Evolutionary conservation across 2,329 filamentous ascomycete genomes (phyloP).

Genomic region (Fusarium avenaceum): DNA sequence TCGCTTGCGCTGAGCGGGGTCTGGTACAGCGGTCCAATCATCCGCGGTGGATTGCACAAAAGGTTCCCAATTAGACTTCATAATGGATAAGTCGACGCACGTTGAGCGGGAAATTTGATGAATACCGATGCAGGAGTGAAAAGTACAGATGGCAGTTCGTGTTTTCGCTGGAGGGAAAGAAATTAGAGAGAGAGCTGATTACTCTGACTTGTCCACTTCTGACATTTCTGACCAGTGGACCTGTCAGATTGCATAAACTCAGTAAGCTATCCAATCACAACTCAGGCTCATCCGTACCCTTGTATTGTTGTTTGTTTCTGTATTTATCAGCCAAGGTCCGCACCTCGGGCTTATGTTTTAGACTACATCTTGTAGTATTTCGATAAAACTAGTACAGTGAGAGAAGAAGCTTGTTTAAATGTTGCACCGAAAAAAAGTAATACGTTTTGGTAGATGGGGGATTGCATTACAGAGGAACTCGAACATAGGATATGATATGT

Average conservation of each 20-base stretch:
- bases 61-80: constrained; percentile 16
- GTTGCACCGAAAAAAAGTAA: too few relatives aligned
- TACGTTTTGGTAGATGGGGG: too few relatives aligned
- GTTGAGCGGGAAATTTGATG: too few relatives aligned
- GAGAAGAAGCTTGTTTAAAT: too few relatives aligned
- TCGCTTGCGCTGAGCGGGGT: constrained; percentile 29
- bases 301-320: not conserved
- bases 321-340: too few relatives aligned
- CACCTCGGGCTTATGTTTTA: too few relatives aligned
- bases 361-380: too few relatives aligned
- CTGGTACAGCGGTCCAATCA: constrained; percentile 30
- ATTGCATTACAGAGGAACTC: too few relatives aligned
- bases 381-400: too few relatives aligned
- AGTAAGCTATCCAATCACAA: not conserved
- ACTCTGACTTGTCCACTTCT: not conserved
- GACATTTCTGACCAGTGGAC: constrained; percentile 5
- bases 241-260: constrained; percentile 23
- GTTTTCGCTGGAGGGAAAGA: not conserved
- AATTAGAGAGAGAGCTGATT: not conserved
- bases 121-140: too few relatives aligned
- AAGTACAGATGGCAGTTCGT: not conserved
- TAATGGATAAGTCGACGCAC: not conserved
- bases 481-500: too few relatives aligned
- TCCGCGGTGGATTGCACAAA: constrained; percentile 19
- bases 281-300: not conserved